These are phyloP conservation scores for Clarireedia homoeocarpa DNA, from an alignment of 2,329 filamentous ascomycete genomes.

Conservation along the genomic window DNA sequence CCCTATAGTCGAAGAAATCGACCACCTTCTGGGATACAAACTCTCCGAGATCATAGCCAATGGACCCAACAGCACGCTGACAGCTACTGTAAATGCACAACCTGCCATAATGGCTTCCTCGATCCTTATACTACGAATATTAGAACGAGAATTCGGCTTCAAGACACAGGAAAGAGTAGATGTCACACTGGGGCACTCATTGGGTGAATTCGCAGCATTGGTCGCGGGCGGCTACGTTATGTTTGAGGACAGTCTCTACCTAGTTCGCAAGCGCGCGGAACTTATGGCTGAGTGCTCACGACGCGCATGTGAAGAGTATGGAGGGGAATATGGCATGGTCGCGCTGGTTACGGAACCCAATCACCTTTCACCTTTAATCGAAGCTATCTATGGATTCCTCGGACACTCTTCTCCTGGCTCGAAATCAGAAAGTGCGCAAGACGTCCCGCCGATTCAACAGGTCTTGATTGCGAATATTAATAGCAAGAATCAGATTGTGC, in stretches of 20 bases:
- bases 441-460: conserved; percentile 71
- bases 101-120: conserved; percentile 95
- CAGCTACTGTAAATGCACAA: conserved; percentile 79
- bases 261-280: conserved; percentile 72
- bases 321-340: conserved; percentile 89
- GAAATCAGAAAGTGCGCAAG: conserved; percentile 59
- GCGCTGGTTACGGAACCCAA: conserved; percentile 81
- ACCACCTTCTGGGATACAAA: conserved; percentile 64
- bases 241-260: conserved; percentile 68
- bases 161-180: conserved; percentile 62
- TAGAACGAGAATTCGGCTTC: conserved; percentile 82
- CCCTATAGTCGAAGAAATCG: conserved; percentile 78
- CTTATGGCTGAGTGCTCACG: conserved; percentile 73
- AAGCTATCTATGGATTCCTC: conserved; percentile 71
- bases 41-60: conserved; percentile 72
- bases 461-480: conserved; percentile 92
- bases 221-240: conserved; percentile 75
- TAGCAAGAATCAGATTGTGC: conserved; percentile 90
- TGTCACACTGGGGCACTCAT: conserved; percentile 79
- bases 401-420: conserved; percentile 57
- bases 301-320: conserved; percentile 55
- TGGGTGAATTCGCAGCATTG: conserved; percentile 88
- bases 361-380: conserved; percentile 61
- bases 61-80: conserved; percentile 70
- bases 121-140: conserved; percentile 77